Conservation (phyloP, 371 early-diverging fungal genomes). For the Mucor mucedo region DNA sequence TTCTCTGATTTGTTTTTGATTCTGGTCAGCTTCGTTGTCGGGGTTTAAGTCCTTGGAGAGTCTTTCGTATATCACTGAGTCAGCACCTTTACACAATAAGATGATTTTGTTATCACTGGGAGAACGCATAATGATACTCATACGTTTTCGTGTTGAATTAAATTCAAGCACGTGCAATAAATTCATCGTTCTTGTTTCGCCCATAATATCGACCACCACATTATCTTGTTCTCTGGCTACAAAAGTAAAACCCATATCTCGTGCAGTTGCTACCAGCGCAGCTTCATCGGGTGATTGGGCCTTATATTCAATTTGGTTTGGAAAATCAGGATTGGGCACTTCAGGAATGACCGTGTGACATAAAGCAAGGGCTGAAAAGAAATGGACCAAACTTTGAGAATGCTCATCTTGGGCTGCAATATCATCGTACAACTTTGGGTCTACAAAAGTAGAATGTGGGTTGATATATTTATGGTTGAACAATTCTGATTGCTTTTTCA, state of each 20-base stretch:
- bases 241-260: constrained; percentile 89
- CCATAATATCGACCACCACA: constrained; percentile 76
- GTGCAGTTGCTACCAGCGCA: constrained; percentile 89
- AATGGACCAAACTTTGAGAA: constrained; percentile 56
- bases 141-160: constrained; percentile 86
- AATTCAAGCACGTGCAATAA: constrained; percentile 86
- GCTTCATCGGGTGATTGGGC: constrained; percentile 96
- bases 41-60: constrained; percentile 46
- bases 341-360: constrained; percentile 83
- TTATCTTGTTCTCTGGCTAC: constrained; percentile 71
- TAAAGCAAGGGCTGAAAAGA: constrained; percentile 80
- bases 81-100: constrained; percentile 95
- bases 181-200: constrained; percentile 64
- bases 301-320: constrained; percentile 74
- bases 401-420: constrained; percentile 41
- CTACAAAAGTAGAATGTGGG: constrained; percentile 50
- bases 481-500: constrained; percentile 41
- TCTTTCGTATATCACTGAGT: constrained; percentile 86
- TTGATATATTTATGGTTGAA: constrained; percentile 52
- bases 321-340: constrained; percentile 44
- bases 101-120: constrained; percentile 75
- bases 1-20: constrained; percentile 51
- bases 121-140: constrained; percentile 79
- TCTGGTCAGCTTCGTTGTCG: constrained; percentile 51
- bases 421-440: constrained; percentile 51